Evolutionary conservation across 371 early-diverging fungal species (phyloP).

Genomic region (Fennellomyces sp.): DNA sequence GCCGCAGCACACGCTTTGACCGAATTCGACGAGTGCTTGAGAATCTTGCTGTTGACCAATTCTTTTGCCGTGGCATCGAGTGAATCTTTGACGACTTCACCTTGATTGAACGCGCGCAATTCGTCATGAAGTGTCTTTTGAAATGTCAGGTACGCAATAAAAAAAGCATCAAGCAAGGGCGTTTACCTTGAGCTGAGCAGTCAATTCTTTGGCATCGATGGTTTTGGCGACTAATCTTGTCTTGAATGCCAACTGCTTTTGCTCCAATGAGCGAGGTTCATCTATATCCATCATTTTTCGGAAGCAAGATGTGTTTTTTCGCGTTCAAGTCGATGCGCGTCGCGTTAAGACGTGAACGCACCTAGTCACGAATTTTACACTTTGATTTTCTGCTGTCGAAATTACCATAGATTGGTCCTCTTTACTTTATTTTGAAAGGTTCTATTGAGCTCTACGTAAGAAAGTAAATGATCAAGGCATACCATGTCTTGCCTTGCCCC

Average conservation of each 20-base stretch:
- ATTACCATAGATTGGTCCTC: too few species aligned
- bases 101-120: slow-evolving; percentile 36
- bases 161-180: not conserved
- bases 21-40: slow-evolving; percentile 79
- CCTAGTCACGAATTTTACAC: too few species aligned
- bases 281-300: slow-evolving; percentile 5
- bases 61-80: slow-evolving; percentile 68
- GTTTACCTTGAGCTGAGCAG: not conserved
- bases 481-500: too few species aligned
- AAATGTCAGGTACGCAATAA: too few species aligned
- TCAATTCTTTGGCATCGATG: not conserved
- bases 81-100: slow-evolving; percentile 40
- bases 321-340: too few species aligned
- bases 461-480: too few species aligned
- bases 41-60: slow-evolving; percentile 66
- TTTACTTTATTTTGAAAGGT: too few species aligned
- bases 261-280: not conserved
- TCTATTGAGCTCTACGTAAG: too few species aligned
- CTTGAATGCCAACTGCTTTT: not conserved
- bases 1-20: slow-evolving; percentile 81
- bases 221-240: not conserved
- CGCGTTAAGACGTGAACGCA: too few species aligned
- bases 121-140: slow-evolving; percentile 34
- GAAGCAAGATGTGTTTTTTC: too few species aligned
- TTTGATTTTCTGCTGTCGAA: too few species aligned